A percentile compares a stretch with the other conserved stretches of the same genome.
These are phyloP conservation scores for Fusarium aywerte DNA, from an alignment of 2,329 filamentous ascomycete species.

Conservation along the genomic window DNA sequence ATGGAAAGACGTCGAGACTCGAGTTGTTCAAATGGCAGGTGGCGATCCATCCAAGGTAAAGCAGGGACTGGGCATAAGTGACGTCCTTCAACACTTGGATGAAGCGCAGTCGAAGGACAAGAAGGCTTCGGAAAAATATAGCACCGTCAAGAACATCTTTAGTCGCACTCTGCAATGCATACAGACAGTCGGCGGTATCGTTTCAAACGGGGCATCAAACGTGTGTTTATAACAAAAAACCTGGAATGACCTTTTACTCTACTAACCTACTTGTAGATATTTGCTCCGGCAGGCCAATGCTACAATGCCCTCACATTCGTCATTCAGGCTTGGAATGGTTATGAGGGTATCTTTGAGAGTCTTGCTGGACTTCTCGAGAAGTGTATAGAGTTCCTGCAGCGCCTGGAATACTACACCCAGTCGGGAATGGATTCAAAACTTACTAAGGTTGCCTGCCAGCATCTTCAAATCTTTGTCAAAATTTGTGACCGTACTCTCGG, in stretches of 20 bases:
- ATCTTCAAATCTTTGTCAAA: not conserved
- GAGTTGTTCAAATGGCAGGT: not conserved
- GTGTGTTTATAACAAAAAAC: too few relatives aligned
- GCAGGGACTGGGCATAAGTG: not conserved
- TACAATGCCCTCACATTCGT: constrained; percentile 1
- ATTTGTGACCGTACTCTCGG: not conserved
- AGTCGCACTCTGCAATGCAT: not conserved
- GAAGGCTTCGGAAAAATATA: not conserved
- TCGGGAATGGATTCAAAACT: not conserved
- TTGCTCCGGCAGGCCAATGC: not conserved
- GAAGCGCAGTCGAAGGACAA: not conserved
- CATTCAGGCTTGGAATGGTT: not conserved
- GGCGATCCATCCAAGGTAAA: not conserved
- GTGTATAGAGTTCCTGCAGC: not conserved
- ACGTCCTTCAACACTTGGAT: not conserved
- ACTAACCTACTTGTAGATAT: not conserved
- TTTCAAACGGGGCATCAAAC: not conserved
- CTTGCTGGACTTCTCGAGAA: not conserved
- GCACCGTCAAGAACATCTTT: not conserved
- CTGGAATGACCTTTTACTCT: too few relatives aligned
- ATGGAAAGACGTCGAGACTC: constrained; percentile 1
- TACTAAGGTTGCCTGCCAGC: not conserved
- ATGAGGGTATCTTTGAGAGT: constrained; percentile 2
- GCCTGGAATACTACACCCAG: not conserved
- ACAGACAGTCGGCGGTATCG: not conserved